These are phyloP conservation scores for Nidula microcarpa DNA, from an alignment of 768 basidiomycete genomes.

Conservation along the genomic window DNA sequence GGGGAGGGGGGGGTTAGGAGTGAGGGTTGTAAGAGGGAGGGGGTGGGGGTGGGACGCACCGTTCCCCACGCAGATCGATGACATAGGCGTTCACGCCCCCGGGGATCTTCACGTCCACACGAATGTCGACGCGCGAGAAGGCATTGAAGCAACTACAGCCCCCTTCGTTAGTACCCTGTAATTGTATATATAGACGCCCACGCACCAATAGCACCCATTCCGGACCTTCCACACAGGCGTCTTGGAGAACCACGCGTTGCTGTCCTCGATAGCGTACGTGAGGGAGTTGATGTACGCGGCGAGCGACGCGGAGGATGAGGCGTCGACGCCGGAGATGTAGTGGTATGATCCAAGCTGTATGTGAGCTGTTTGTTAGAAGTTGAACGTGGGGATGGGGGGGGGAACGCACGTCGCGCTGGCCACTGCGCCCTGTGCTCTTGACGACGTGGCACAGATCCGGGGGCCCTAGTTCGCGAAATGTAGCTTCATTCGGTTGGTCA, in stretches of 20 bases:
- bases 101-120: slow-evolving; percentile 98
- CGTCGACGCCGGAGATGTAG: slow-evolving; percentile 97
- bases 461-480: slow-evolving; percentile 95
- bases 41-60: slow-evolving; percentile 46
- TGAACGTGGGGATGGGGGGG: neutral
- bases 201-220: slow-evolving; percentile 90
- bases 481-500: slow-evolving; percentile 49
- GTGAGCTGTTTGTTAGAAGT: neutral
- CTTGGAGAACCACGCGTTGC: slow-evolving; percentile 88
- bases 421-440: slow-evolving; percentile 82
- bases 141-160: slow-evolving; percentile 87
- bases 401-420: slow-evolving; percentile 78
- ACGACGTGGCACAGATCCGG: slow-evolving; percentile 96
- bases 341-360: slow-evolving; percentile 91
- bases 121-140: slow-evolving; percentile 93
- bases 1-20: neutral
- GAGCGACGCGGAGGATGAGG: slow-evolving; percentile 94
- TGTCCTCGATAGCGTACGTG: slow-evolving; percentile 93
- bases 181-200: slow-evolving; percentile 4
- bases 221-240: slow-evolving; percentile 85
- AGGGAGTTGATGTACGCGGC: slow-evolving; percentile 98
- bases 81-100: slow-evolving; percentile 95
- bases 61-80: slow-evolving; percentile 90
- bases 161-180: neutral
- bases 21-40: neutral